Evolutionary conservation across 208 protist genomes (phyloP).

Genomic region (Trypanosoma congolense): DNA sequence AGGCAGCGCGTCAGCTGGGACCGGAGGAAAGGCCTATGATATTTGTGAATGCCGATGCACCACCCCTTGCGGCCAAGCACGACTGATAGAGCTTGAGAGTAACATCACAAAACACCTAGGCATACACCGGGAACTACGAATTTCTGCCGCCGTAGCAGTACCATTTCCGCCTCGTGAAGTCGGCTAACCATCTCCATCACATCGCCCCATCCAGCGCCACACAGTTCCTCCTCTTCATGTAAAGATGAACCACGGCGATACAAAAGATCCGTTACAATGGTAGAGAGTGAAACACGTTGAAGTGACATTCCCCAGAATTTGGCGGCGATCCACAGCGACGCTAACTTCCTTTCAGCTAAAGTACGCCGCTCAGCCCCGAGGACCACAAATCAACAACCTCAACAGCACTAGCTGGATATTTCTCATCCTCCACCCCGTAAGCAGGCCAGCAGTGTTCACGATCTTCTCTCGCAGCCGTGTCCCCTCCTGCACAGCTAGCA

Average conservation of each 20-base stretch:
- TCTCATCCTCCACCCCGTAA: background rate
- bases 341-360: slow-evolving; percentile 9
- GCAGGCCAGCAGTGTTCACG: background rate
- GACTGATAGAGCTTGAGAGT: too few species aligned
- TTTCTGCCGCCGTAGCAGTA: slow-evolving; percentile 23
- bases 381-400: slow-evolving; percentile 11
- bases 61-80: too few species aligned
- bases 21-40: too few species aligned
- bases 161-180: slow-evolving; percentile 25
- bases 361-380: background rate
- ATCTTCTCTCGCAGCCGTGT: slow-evolving; percentile 6
- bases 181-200: slow-evolving; percentile 11
- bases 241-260: background rate
- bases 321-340: slow-evolving; percentile 16
- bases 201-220: background rate
- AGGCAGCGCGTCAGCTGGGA: too few species aligned
- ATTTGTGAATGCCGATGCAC: too few species aligned
- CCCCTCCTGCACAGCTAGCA: slow-evolving; percentile 1
- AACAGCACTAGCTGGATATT: background rate
- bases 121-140: slow-evolving; percentile 26
- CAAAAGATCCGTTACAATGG: slow-evolving; percentile 23
- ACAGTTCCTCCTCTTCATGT: background rate
- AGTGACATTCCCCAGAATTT: slow-evolving; percentile 33
- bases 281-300: slow-evolving; percentile 22
- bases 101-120: slow-evolving; percentile 1